phyloP scores from a whole-genome alignment of 805 yeast genomes.

The Sporopachydermia quercuum region DNA sequence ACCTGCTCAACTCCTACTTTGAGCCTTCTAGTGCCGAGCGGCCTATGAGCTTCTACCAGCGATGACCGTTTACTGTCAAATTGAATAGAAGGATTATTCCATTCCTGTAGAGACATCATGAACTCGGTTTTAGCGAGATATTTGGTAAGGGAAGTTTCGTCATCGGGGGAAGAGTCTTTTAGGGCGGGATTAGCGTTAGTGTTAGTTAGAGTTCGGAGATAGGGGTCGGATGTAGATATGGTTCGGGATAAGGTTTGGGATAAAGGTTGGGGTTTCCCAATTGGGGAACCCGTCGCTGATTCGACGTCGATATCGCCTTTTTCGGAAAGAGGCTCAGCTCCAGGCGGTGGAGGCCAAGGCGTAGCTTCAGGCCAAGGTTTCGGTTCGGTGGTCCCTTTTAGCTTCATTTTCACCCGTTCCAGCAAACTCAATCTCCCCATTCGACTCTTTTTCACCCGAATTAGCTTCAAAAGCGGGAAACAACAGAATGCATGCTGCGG shows the following conservation, averaged over 20 bases:
- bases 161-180: no score
- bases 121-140: background rate
- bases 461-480: slow-evolving; percentile 34
- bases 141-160: background rate
- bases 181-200: no score
- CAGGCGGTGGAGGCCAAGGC: no score
- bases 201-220: background rate
- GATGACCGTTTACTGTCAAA: background rate
- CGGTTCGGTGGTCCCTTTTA: no score
- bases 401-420: background rate
- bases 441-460: slow-evolving; percentile 15
- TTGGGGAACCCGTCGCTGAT: background rate
- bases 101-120: slow-evolving; percentile 16
- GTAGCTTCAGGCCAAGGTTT: no score
- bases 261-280: background rate
- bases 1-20: slow-evolving; percentile 43
- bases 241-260: no score
- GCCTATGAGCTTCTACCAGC: slow-evolving; percentile 26
- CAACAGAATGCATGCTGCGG: slow-evolving; percentile 37
- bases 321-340: slow-evolving; percentile 1
- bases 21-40: slow-evolving; percentile 26
- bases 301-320: background rate
- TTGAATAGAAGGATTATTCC: slow-evolving; percentile 18
- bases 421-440: background rate
- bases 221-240: background rate